Percentiles rank a stretch among this genome's conserved stretches.
These are phyloP conservation scores for Aspergillus cavernicola DNA, from an alignment of 495 filamentous ascomycete species.

Conservation along the genomic window DNA sequence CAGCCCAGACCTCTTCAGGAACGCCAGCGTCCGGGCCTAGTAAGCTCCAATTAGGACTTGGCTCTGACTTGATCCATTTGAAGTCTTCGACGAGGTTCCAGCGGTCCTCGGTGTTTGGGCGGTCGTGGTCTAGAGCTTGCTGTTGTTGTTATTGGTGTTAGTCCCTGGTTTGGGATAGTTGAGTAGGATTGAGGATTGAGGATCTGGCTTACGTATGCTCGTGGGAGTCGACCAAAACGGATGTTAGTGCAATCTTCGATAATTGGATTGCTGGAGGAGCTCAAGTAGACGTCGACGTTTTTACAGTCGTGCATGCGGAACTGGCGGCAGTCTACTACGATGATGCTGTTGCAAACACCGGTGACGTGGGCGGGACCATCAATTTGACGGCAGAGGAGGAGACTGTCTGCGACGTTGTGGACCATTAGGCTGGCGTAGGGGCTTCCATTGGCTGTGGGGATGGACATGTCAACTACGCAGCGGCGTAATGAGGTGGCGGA, in stretches of 20 bases:
- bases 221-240: constrained; percentile 72
- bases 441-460: constrained; percentile 55
- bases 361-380: constrained; percentile 81
- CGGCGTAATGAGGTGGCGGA: constrained; percentile 65
- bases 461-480: constrained; percentile 77
- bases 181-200: background rate
- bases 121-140: constrained; percentile 38
- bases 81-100: constrained; percentile 96
- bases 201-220: constrained; percentile 61
- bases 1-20: constrained; percentile 62
- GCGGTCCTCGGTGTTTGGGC: constrained; percentile 50
- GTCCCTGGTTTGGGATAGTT: no score
- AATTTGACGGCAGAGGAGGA: constrained; percentile 75
- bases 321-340: constrained; percentile 76
- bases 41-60: constrained; percentile 84
- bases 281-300: constrained; percentile 77
- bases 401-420: constrained; percentile 61
- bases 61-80: constrained; percentile 86
- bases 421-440: constrained; percentile 73
- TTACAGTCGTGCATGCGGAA: constrained; percentile 86
- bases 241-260: constrained; percentile 83
- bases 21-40: constrained; percentile 59
- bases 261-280: constrained; percentile 79
- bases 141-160: background rate
- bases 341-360: constrained; percentile 61